Percentiles rank a stretch among this genome's conserved stretches.
Evolutionary conservation across 257 asterid species (phyloP).

Genomic region (Apocynum venetum): DNA sequence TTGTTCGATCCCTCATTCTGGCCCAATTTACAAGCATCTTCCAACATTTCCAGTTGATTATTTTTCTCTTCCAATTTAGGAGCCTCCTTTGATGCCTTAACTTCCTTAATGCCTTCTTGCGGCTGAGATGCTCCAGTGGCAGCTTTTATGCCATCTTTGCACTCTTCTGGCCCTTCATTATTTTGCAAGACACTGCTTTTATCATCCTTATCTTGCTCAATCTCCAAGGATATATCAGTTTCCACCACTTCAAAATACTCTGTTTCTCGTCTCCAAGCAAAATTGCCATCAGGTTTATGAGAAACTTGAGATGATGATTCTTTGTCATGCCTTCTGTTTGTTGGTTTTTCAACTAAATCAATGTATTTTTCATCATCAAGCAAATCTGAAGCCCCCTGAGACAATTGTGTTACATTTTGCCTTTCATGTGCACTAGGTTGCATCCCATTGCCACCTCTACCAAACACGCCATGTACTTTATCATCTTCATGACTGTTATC

Average conservation of each 20-base stretch:
- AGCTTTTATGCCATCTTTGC: constrained; percentile 12
- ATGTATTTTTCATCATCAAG: constrained; percentile 21
- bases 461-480: constrained; percentile 20
- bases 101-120: constrained; percentile 25
- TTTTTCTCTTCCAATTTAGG: constrained; percentile 29
- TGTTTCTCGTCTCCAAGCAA: constrained; percentile 61
- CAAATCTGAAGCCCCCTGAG: constrained; percentile 28
- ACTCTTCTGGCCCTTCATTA: constrained; percentile 26
- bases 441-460: constrained; percentile 20
- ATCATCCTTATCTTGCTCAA: constrained; percentile 27
- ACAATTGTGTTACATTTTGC: constrained; percentile 21
- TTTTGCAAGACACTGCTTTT: constrained; percentile 20
- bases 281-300: constrained; percentile 27
- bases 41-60: constrained; percentile 24
- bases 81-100: constrained; percentile 30
- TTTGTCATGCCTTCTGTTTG: constrained; percentile 13
- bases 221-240: constrained; percentile 29
- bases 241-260: constrained; percentile 69
- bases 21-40: constrained; percentile 20
- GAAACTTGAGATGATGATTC: constrained; percentile 21
- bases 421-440: constrained; percentile 31
- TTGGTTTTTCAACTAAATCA: constrained; percentile 27
- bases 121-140: constrained; percentile 27
- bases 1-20: constrained; percentile 23
- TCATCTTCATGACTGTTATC: constrained; percentile 28